These are phyloP conservation scores for Russula griseocarnosa DNA, from an alignment of 768 basidiomycete species.

Conservation along the genomic window DNA sequence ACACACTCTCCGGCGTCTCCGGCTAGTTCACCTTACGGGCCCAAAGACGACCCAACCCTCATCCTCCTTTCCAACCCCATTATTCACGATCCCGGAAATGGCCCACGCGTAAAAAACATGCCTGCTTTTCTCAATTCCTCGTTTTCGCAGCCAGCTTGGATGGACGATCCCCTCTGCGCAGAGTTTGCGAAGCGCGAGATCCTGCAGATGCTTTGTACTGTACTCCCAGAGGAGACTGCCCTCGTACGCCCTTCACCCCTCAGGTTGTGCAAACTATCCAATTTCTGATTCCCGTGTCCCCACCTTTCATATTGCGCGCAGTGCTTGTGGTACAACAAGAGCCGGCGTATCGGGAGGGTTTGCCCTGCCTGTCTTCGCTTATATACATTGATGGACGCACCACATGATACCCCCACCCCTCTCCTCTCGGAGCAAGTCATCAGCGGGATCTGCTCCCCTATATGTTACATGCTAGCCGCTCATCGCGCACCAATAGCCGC, in stretches of 20 bases:
- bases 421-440: slow-evolving; percentile 60
- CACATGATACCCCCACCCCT: slow-evolving; percentile 49
- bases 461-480: slow-evolving; percentile 72
- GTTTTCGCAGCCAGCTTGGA: slow-evolving; percentile 62
- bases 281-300: background rate
- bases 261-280: background rate
- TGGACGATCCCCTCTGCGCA: slow-evolving; percentile 64
- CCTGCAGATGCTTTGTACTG: slow-evolving; percentile 63
- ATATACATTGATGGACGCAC: slow-evolving; percentile 63
- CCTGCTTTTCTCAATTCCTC: slow-evolving; percentile 60
- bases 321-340: slow-evolving; percentile 78
- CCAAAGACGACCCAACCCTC: slow-evolving; percentile 25
- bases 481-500: slow-evolving; percentile 62
- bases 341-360: slow-evolving; percentile 60
- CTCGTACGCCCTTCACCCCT: slow-evolving; percentile 43
- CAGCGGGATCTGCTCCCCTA: slow-evolving; percentile 73
- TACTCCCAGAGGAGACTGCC: slow-evolving; percentile 69
- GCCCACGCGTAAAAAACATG: slow-evolving; percentile 68
- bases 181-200: slow-evolving; percentile 77
- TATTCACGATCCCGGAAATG: slow-evolving; percentile 75
- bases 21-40: slow-evolving; percentile 1
- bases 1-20: background rate
- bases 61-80: slow-evolving; percentile 43
- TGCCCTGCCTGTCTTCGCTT: slow-evolving; percentile 76
- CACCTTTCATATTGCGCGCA: slow-evolving; percentile 42